These are phyloP conservation scores for Apiotrichum veenhuisii DNA, from an alignment of 1,284 basidiomycete genomes.

Conservation along the genomic window DNA sequence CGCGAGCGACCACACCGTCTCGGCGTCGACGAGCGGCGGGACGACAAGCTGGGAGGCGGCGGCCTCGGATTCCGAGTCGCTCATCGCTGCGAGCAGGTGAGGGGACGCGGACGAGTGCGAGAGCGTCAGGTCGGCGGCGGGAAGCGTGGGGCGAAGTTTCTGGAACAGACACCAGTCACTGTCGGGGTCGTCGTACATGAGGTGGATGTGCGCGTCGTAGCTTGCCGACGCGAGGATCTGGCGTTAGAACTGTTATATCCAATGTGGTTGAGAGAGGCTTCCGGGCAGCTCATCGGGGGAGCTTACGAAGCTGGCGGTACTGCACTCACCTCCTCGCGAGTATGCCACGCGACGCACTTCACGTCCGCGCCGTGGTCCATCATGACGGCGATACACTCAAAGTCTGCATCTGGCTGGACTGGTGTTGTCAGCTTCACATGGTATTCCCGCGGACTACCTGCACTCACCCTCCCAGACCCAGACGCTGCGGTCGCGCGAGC, in stretches of 20 bases:
- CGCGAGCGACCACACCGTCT: slow-evolving; percentile 86
- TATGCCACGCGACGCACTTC: slow-evolving; percentile 93
- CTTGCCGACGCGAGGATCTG: slow-evolving; percentile 93
- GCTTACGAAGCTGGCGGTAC: too few relatives aligned
- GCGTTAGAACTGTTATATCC: slow-evolving; percentile 34
- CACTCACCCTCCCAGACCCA: slow-evolving; percentile 95
- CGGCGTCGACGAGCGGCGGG: slow-evolving; percentile 46
- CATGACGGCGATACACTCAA: slow-evolving; percentile 89
- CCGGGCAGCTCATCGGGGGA: too few relatives aligned
- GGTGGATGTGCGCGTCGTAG: slow-evolving; percentile 94
- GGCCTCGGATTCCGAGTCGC: slow-evolving; percentile 24
- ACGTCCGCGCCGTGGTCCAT: slow-evolving; percentile 99
- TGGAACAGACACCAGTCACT: slow-evolving; percentile 92
- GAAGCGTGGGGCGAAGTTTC: slow-evolving; percentile 73
- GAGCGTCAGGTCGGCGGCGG: slow-evolving; percentile 39
- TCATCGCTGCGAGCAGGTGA: background rate
- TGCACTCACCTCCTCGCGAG: slow-evolving; percentile 78
- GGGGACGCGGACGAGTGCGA: slow-evolving; percentile 12
- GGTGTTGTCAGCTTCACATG: slow-evolving; percentile 15
- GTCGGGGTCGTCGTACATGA: slow-evolving; percentile 88
- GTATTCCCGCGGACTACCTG: background rate
- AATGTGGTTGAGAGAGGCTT: too few relatives aligned
- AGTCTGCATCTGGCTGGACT: slow-evolving; percentile 89
- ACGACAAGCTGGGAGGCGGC: slow-evolving; percentile 31
- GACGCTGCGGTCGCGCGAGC: slow-evolving; percentile 92